Base-by-base conservation (phyloP, 108 stramenopile species). In the Fistulifera solaris region DNA sequence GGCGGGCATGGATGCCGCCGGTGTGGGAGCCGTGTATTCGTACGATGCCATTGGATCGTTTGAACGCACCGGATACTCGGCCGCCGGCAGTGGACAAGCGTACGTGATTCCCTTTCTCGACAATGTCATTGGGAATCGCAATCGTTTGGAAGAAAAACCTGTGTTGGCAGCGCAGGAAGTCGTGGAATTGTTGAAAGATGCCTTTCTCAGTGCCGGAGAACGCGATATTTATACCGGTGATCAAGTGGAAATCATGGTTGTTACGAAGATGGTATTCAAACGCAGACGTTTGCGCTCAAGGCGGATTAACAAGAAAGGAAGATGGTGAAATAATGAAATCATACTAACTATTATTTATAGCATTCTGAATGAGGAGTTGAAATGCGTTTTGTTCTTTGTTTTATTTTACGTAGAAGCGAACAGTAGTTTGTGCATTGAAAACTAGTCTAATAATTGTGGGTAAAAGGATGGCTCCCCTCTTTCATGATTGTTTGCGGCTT, bases 221-320 rank as follows among this genome's bases (percentile, higher is more conserved):
- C 72, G 98, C 14, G 96, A 99, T 72, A 99, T 99, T 60, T 94
- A 95, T 70, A 96, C 94, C 0, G 98, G 98, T 40, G 98, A 99
- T 75, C 71, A 87, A 13, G 80, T 99, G 40, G 95, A 96, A 67
- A 97, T 99, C 58, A 75, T 73, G 67, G 76, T 95, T 57, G 91
- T 99, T 64, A 87, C 82, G 73, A 74, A 42, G 76, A 78, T 25
- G 95, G 93, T 39, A 89, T 90, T 52, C 70, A 78, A 46, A 89
- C 64, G 24, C 72, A 71, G 38, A 70, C 60, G 22, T 98, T 96
- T 57, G 54, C 69, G 54, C 73, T 98, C 15, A 98, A 96, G 81
- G 87, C 82, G 26, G 97, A 98, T 63, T 98, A 90, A 71, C 5
- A n/a, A n/a, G n/a, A n/a, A n/a, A 13, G 40, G 11, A 14, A 11